Conservation (phyloP, 495 filamentous ascomycete species). For the Bacidia rubella region DNA sequence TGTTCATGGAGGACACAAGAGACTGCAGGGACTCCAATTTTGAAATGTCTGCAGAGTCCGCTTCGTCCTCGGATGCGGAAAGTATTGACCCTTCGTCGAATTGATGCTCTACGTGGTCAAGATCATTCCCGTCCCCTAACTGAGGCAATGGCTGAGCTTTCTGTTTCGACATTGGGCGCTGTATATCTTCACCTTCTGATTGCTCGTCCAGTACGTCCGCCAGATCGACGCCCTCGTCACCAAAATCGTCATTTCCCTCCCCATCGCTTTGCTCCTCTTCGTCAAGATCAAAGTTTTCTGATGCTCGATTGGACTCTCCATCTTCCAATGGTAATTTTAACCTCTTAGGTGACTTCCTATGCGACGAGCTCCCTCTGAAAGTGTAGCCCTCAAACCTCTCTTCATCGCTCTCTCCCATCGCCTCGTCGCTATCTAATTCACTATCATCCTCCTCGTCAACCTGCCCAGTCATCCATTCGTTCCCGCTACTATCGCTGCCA, state of each 20-base stretch:
- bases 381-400: constrained; percentile 65
- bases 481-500: constrained; percentile 76
- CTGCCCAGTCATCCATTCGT: constrained; percentile 73
- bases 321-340: not conserved
- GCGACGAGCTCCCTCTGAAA: constrained; percentile 54
- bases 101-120: not conserved
- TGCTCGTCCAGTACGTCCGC: constrained; percentile 64
- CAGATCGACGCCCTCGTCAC: constrained; percentile 77
- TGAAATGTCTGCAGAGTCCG: constrained; percentile 40
- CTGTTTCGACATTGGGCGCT: not conserved
- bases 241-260: constrained; percentile 54
- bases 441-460: constrained; percentile 64
- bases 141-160: not conserved
- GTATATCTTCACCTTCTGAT: constrained; percentile 33
- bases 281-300: constrained; percentile 38
- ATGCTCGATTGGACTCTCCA: constrained; percentile 19
- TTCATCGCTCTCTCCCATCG: constrained; percentile 79
- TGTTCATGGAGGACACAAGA: constrained; percentile 56
- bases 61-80: constrained; percentile 46
- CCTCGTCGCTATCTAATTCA: constrained; percentile 85
- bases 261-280: constrained; percentile 45
- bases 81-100: constrained; percentile 33
- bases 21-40: constrained; percentile 52
- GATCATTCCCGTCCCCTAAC: not conserved
- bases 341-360: constrained; percentile 20